A percentile compares a stretch with the other conserved stretches of the same genome.
Conservation (phyloP, 176 grass and related monocot species). For the Areca catechu region DNA sequence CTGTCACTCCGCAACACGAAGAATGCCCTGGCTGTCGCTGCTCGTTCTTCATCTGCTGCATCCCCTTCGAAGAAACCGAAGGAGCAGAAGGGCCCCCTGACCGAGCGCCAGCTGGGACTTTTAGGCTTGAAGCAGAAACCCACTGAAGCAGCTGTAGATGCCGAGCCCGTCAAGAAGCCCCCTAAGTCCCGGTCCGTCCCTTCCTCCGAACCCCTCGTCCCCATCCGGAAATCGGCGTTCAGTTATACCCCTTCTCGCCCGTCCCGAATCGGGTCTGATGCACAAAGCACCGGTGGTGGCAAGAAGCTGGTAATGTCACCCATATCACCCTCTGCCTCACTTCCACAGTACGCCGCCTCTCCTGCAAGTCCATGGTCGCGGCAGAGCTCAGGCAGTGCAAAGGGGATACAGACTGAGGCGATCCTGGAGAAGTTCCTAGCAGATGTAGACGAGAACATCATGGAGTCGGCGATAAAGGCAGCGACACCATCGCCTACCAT, state of each 20-base stretch:
- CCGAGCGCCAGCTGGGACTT: conserved; percentile 45
- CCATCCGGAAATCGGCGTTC: conserved; percentile 66
- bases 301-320: conserved; percentile 37
- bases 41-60: neutral
- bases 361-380: conserved; percentile 86
- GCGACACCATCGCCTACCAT: conserved; percentile 44
- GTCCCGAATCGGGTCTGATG: conserved; percentile 37
- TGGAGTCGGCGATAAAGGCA: conserved; percentile 38
- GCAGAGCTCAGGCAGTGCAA: conserved; percentile 57
- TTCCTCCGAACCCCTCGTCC: conserved; percentile 66
- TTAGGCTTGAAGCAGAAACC: conserved; percentile 36
- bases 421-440: conserved; percentile 79
- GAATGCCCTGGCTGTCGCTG: conserved; percentile 4
- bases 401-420: conserved; percentile 78
- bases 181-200: conserved; percentile 47
- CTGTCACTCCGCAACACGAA: conserved; percentile 41
- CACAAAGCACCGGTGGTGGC: conserved; percentile 48
- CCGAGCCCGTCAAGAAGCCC: conserved; percentile 59
- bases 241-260: conserved; percentile 59
- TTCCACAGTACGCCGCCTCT: conserved; percentile 46
- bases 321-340: conserved; percentile 51
- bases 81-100: conserved; percentile 36
- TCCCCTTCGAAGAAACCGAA: conserved; percentile 29
- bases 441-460: conserved; percentile 54
- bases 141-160: conserved; percentile 15